A percentile compares a stretch with the other conserved stretches of the same genome.
These are phyloP conservation scores for Fusarium mexicanum DNA, from an alignment of 2,329 filamentous ascomycete genomes.

Conservation along the genomic window DNA sequence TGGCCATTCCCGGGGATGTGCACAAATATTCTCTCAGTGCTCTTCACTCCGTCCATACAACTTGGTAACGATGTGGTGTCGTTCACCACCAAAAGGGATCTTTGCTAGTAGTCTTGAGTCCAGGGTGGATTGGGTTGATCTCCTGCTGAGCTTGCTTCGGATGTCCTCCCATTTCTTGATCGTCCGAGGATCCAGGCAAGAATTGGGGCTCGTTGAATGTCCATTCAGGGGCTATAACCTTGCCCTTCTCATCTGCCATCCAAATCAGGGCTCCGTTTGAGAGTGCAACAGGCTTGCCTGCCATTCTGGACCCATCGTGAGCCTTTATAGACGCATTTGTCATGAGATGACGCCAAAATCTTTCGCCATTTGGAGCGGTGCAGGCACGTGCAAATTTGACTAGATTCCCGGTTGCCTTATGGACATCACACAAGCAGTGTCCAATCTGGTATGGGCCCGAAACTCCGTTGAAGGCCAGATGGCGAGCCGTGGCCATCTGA, in stretches of 20 bases:
- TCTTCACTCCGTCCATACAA: neutral
- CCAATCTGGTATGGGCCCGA: conserved; percentile 38
- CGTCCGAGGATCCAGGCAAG: neutral
- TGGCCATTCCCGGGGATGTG: neutral
- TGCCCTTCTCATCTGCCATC: conserved; percentile 11
- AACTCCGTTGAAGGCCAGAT: conserved; percentile 20
- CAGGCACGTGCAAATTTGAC: conserved; percentile 23
- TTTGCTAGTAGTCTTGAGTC: neutral
- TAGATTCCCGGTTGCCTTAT: conserved; percentile 8
- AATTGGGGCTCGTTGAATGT: conserved; percentile 4
- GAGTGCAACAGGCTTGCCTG: conserved; percentile 12
- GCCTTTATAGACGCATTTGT: neutral
- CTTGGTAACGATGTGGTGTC: neutral
- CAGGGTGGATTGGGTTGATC: neutral
- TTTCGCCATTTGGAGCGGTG: neutral
- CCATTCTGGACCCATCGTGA: neutral
- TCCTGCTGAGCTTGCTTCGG: neutral
- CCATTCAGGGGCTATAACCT: conserved; percentile 15
- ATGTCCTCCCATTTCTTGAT: neutral
- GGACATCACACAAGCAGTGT: conserved; percentile 33
- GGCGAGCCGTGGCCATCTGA: conserved; percentile 30
- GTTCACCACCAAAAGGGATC: conserved; percentile 13
- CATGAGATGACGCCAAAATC: conserved; percentile 25
- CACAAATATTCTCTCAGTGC: neutral
- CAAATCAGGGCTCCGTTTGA: conserved; percentile 16